These are phyloP conservation scores for Mycena capillaripes DNA, from an alignment of 768 basidiomycete species.

Conservation along the genomic window DNA sequence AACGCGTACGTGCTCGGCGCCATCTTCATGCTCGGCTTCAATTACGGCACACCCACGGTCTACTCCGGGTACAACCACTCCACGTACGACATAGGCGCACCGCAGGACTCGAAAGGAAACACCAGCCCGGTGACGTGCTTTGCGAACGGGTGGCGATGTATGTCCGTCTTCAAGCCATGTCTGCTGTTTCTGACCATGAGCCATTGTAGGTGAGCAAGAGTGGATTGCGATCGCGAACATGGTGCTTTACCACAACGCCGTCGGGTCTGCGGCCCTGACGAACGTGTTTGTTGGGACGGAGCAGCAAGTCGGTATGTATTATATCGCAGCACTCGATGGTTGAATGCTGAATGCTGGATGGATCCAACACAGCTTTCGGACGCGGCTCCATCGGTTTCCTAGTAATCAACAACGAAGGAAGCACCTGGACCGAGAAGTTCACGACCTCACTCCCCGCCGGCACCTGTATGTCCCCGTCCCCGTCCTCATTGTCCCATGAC, in stretches of 20 bases:
- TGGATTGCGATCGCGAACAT: constrained; percentile 57
- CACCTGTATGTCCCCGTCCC: constrained; percentile 25
- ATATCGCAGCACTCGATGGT: neutral
- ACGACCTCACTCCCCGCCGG: constrained; percentile 42
- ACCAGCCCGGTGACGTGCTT: constrained; percentile 43
- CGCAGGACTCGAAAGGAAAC: constrained; percentile 32
- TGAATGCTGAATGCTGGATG: neutral
- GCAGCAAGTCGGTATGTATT: constrained; percentile 32
- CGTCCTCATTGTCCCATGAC: constrained; percentile 9
- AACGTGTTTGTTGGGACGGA: constrained; percentile 44
- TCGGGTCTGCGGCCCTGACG: constrained; percentile 47
- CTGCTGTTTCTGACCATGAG: constrained; percentile 20
- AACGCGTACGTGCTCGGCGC: constrained; percentile 26
- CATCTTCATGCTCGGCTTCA: constrained; percentile 31
- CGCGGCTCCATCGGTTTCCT: constrained; percentile 52
- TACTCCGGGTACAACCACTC: constrained; percentile 25
- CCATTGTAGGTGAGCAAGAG: constrained; percentile 39
- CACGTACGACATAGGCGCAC: constrained; percentile 27
- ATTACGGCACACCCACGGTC: constrained; percentile 31
- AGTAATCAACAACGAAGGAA: constrained; percentile 60
- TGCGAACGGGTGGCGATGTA: constrained; percentile 31
- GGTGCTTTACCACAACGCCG: constrained; percentile 52
- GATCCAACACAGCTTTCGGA: constrained; percentile 40
- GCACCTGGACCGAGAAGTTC: constrained; percentile 55
- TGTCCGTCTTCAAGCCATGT: constrained; percentile 23